These are phyloP conservation scores for Pyrrhoderma lamaoense DNA, from an alignment of 1,284 basidiomycete species.

Conservation along the genomic window DNA sequence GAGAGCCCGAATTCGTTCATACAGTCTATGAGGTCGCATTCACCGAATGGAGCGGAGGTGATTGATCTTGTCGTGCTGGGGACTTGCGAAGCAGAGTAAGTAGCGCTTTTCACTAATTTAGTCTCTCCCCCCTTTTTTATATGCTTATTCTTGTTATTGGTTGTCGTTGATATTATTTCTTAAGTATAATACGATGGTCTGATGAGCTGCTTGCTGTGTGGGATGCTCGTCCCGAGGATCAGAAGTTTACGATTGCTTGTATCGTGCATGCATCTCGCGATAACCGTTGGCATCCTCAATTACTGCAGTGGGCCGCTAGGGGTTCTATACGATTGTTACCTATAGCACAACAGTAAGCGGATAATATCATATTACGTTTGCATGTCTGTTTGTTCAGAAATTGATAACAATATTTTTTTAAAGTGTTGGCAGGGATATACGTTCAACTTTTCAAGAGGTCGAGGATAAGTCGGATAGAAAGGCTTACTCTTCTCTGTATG, in stretches of 20 bases:
- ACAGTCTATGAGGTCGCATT: background rate
- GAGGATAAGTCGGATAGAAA: slow-evolving; percentile 28
- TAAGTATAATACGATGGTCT: slow-evolving; percentile 25
- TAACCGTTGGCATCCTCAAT: slow-evolving; percentile 26
- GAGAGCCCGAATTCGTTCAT: slow-evolving; percentile 7
- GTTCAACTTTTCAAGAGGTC: slow-evolving; percentile 25
- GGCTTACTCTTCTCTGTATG: slow-evolving; percentile 28
- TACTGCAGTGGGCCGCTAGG: slow-evolving; percentile 31
- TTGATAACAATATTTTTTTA: background rate
- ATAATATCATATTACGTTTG: too few species aligned
- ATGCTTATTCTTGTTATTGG: too few species aligned
- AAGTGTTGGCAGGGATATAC: slow-evolving; percentile 29
- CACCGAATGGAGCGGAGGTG: slow-evolving; percentile 12
- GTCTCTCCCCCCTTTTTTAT: too few species aligned
- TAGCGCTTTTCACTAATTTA: too few species aligned
- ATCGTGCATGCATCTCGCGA: slow-evolving; percentile 31
- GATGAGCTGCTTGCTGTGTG: slow-evolving; percentile 29
- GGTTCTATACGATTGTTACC: slow-evolving; percentile 30
- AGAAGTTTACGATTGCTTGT: slow-evolving; percentile 34
- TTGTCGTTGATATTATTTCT: background rate
- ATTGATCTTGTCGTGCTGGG: slow-evolving; percentile 32
- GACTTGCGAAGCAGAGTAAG: slow-evolving; percentile 33
- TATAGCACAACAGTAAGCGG: slow-evolving; percentile 31
- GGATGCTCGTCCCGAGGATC: slow-evolving; percentile 27
- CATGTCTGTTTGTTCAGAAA: too few species aligned